Evolutionary conservation across 2,329 filamentous ascomycete genomes (phyloP).

Genomic region (Chalaropsis thielavioides): DNA sequence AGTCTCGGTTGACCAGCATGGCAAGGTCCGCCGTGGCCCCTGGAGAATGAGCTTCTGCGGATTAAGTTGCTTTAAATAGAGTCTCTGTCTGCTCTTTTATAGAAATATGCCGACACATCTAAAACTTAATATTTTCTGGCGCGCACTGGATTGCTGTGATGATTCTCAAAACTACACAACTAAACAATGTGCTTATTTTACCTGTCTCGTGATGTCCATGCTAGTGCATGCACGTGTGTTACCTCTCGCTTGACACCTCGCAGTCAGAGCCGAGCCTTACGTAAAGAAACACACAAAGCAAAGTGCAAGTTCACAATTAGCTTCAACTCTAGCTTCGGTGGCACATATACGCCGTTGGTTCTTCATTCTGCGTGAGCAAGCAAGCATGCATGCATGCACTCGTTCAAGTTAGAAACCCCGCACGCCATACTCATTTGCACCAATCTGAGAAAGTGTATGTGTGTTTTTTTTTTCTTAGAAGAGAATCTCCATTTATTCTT

Average conservation of each 20-base stretch:
- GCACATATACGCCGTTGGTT: too few relatives aligned
- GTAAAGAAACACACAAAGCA: background rate
- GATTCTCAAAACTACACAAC: background rate
- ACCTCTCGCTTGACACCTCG: background rate
- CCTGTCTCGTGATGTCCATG: background rate
- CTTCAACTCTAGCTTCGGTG: too few relatives aligned
- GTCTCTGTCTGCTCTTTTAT: background rate
- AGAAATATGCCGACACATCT: background rate
- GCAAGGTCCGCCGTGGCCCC: conserved; percentile 32
- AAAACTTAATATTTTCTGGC: background rate
- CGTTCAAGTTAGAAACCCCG: too few relatives aligned
- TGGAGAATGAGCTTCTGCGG: conserved; percentile 37
- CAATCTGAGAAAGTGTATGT: conserved; percentile 17
- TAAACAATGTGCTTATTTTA: background rate
- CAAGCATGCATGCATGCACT: background rate
- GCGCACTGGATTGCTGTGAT: background rate
- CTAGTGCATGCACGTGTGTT: background rate
- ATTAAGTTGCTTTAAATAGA: conserved; percentile 36
- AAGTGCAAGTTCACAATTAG: too few relatives aligned
- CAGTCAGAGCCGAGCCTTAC: background rate
- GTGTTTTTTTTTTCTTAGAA: conserved; percentile 16
- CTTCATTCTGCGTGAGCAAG: background rate
- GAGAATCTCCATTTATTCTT: conserved; percentile 18
- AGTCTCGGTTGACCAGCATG: conserved; percentile 32
- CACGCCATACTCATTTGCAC: background rate